Evolutionary conservation across 352 stramenopile genomes (phyloP), one percentile per base, ranked within the genome.

Genomic region (Globisporangium megalacanthum): DNA sequence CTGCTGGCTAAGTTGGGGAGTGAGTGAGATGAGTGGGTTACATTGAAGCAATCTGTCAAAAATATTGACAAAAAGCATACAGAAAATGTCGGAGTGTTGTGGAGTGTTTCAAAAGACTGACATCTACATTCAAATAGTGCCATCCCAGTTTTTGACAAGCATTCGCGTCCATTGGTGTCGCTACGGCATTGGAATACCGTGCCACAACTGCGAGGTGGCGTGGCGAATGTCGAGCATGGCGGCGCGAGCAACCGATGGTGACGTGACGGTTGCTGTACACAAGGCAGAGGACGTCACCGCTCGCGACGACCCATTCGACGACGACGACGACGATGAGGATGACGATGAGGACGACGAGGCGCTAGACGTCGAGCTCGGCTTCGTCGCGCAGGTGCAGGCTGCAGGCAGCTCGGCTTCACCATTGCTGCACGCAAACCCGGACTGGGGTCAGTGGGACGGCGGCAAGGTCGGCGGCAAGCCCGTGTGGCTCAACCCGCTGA

Each of bases 391-490:
- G 31, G 52, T 86, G 3, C 62, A 77, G 19, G 52, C 47, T 8
- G 56, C 73, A 10, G 36, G 64, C 6, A 36, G 62, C 15, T 53
- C 72, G 35, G 42, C 68, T 11, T 31, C 17, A 44, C 63, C 61
- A 42, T 31, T 72, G 15, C 54, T 92, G 49, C 77, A 92, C 39
- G 52, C 68, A 22, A 67, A 68, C 49, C 60, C 69, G 25, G 69
- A 90, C 61, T 97, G 90, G 90, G 77, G 71, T 57, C 66, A 90
- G 50, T 98, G 94, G 94, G 94, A 98, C 67, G 91, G 94, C 54
- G 92, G 94, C 53, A 90, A 96, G 61, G 79, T 97, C 17, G 94
- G 92, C 45, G 92, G 92, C 60, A 62, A 68, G 41, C 91, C 90
- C 3, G 84, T 73, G 36, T 98, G 92, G 94, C 75, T 98, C 19